Base-by-base conservation (phyloP, 345 rosid genomes). In the Viola odorata region DNA sequence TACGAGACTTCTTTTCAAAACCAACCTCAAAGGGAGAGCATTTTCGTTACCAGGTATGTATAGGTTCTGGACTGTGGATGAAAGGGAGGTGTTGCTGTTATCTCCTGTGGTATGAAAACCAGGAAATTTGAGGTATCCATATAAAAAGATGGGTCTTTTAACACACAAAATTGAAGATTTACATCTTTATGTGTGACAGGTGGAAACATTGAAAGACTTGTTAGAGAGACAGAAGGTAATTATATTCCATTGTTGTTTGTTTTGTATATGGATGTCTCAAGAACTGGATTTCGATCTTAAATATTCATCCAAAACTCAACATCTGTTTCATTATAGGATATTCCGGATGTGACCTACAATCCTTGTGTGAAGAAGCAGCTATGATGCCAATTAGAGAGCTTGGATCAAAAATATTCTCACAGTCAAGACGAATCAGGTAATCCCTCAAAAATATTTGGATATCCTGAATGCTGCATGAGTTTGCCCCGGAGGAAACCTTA, bases 371-470 rank as follows among this genome's bases (percentile, higher is more conserved):
- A 80, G 98, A 92, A 84, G 98, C 98, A 58, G 98, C 98, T 52
- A 89, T 92, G 98, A 89, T 92, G 96, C 98, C 98, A 45, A 89
- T 92, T 64, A 72, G 98, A 78, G 98, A 92, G 80, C 91, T 92
- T n/a, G 98, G 98, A 58, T 60, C 92, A n/a, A n/a, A 15, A 67
- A 84, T 71, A 81, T 92, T 70, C 94, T 92, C 23, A 89, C 84
- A 5, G 76, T 87, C 63, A 80, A 84, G 80, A 92, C 88, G 48
- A 89, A 89, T 70, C 91, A 92, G 85, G 98, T 91, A 75, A 57
- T 53, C 53, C 41, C 4, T n/a, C n/a, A n/a, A n/a, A n/a, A n/a
- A n/a, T n/a, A n/a, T n/a, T n/a, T n/a, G n/a, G n/a, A n/a, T n/a
- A n/a, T n/a, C n/a, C n/a, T n/a, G n/a, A n/a, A n/a, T n/a, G n/a